These are phyloP conservation scores for Sphaerostilbella broomeana DNA, from an alignment of 2,329 filamentous ascomycete genomes.

Conservation along the genomic window DNA sequence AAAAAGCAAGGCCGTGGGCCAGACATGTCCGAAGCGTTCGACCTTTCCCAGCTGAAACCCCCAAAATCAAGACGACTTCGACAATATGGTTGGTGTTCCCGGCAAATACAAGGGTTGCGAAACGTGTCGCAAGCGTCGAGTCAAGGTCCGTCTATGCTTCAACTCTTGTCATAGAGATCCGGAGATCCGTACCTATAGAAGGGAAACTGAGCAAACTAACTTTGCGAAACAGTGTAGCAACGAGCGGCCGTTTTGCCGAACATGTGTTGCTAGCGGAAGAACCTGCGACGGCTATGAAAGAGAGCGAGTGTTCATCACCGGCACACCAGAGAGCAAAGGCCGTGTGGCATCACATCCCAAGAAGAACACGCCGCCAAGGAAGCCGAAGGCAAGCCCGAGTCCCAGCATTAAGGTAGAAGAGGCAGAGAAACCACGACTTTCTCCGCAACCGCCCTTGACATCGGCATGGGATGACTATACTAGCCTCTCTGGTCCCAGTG, in stretches of 20 bases:
- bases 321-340: conserved; percentile 47
- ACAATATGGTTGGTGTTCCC: conserved; percentile 53
- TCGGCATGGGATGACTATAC: conserved; percentile 47
- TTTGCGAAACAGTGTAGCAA: conserved; percentile 49
- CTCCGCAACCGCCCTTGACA: conserved; percentile 34
- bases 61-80: no score
- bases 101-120: conserved; percentile 60
- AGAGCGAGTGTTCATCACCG: conserved; percentile 57
- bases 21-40: no score
- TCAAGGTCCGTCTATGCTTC: conserved; percentile 41
- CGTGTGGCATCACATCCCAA: conserved; percentile 52
- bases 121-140: conserved; percentile 52
- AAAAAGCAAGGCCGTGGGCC: conserved; percentile 8
- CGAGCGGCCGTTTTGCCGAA: conserved; percentile 52
- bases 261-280: conserved; percentile 51
- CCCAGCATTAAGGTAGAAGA: conserved; percentile 18
- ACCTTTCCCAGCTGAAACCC: no score
- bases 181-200: neutral
- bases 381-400: conserved; percentile 18
- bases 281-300: conserved; percentile 57
- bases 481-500: conserved; percentile 32
- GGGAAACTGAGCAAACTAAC: neutral
- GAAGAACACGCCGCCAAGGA: conserved; percentile 31
- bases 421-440: conserved; percentile 24
- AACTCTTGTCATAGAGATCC: neutral